Conservation (phyloP, 352 stramenopile species). For the Globisporangium orthogonon region DNA sequence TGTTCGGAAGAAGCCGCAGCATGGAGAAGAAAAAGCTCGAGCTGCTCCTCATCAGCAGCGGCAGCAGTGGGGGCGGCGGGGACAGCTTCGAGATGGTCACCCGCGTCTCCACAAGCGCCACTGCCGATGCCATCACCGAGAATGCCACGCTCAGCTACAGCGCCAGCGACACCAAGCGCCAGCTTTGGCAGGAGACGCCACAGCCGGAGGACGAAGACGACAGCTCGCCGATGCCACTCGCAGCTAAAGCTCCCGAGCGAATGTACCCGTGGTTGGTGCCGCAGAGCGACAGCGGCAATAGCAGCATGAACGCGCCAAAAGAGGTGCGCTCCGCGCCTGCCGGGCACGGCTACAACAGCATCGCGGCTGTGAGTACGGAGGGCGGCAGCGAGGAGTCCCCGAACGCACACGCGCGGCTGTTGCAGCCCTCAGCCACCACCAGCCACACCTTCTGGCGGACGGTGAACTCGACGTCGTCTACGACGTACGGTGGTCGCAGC, state of each 20-base stretch:
- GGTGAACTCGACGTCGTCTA: neutral
- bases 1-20: neutral
- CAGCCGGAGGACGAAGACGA: constrained; percentile 4
- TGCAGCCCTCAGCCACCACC: neutral
- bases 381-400: neutral
- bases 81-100: neutral
- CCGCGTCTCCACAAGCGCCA: neutral
- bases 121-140: neutral
- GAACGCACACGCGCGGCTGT: constrained; percentile 7
- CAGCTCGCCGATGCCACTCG: neutral
- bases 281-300: neutral
- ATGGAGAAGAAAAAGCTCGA: neutral
- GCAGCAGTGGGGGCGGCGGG: neutral
- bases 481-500: constrained; percentile 9
- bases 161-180: neutral
- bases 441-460: constrained; percentile 3
- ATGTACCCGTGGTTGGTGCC: constrained; percentile 3
- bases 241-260: neutral
- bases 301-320: neutral
- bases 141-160: neutral
- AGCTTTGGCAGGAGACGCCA: neutral
- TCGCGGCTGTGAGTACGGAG: neutral
- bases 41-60: neutral
- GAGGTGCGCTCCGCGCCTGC: constrained; percentile 7
- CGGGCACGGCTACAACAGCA: constrained; percentile 1